Conservation (phyloP, 1,284 basidiomycete species). For the Puccinia polysora region DNA sequence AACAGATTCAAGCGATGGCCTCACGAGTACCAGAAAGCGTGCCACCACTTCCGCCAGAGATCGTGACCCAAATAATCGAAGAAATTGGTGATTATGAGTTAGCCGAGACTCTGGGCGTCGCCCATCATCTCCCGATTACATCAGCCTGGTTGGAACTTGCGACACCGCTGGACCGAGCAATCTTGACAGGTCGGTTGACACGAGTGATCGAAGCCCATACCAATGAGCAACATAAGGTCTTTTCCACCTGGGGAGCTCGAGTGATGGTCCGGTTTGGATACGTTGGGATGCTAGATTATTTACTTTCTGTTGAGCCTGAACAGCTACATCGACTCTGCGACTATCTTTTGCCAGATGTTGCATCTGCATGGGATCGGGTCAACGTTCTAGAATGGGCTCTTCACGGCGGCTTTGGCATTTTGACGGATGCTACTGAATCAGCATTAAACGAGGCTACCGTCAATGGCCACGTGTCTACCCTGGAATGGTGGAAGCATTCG, state of each 20-base stretch:
- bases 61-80: constrained; percentile 69
- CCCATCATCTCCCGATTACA: constrained; percentile 64
- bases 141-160: constrained; percentile 64
- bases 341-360: constrained; percentile 49
- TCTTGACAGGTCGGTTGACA: constrained; percentile 63
- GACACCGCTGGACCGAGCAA: constrained; percentile 63
- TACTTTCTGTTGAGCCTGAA: constrained; percentile 61
- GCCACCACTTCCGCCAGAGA: constrained; percentile 62
- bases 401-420: constrained; percentile 46
- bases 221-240: constrained; percentile 59
- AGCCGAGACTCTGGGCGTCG: constrained; percentile 66
- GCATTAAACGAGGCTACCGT: constrained; percentile 45
- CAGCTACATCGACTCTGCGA: constrained; percentile 46
- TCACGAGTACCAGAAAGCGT: constrained; percentile 8
- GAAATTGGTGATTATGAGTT: constrained; percentile 74
- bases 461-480: constrained; percentile 60
- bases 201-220: constrained; percentile 55
- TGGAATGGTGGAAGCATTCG: constrained; percentile 70
- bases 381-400: constrained; percentile 58
- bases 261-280: constrained; percentile 68
- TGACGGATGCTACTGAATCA: constrained; percentile 37
- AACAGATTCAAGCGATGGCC: constrained; percentile 24
- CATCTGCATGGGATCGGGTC: constrained; percentile 50
- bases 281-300: constrained; percentile 66
- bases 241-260: constrained; percentile 65